Percentiles rank a stretch among this genome's conserved stretches.
phyloP scores from a whole-genome alignment of 345 rosid species.

The Gossypium anomalum region DNA sequence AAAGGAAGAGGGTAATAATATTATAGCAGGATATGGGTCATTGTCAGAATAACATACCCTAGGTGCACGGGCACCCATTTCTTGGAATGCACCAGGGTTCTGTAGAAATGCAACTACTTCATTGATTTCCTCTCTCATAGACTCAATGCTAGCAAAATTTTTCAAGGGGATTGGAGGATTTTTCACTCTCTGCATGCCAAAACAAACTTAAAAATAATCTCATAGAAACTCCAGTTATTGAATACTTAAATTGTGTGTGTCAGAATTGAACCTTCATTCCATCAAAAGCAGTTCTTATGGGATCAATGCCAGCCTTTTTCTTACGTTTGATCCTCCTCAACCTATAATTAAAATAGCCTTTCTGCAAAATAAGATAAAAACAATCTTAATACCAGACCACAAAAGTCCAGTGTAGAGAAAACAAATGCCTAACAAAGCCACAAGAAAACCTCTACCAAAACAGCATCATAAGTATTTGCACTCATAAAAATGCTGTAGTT shows the following conservation, averaged over 20 bases:
- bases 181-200: constrained; percentile 72
- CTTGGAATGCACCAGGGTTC: constrained; percentile 87
- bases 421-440: neutral
- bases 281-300: constrained; percentile 80
- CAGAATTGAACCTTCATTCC: constrained; percentile 61
- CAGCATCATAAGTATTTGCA: neutral
- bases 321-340: constrained; percentile 48
- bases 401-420: constrained; percentile 4
- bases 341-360: constrained; percentile 54
- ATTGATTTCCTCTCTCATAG: constrained; percentile 94
- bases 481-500: neutral
- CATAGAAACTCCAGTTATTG: constrained; percentile 1
- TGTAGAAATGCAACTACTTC: constrained; percentile 94
- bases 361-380: constrained; percentile 48
- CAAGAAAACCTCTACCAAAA: neutral
- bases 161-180: constrained; percentile 86
- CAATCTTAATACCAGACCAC: constrained; percentile 11
- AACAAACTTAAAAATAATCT: constrained; percentile 10
- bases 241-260: constrained; percentile 4
- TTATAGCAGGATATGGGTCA: neutral
- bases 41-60: constrained; percentile 47
- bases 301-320: constrained; percentile 86
- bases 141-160: constrained; percentile 87
- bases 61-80: constrained; percentile 95
- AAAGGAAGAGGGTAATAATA: neutral